These are phyloP conservation scores for Fistulinella staudtii DNA, from an alignment of 1,284 basidiomycete genomes.

Conservation along the genomic window DNA sequence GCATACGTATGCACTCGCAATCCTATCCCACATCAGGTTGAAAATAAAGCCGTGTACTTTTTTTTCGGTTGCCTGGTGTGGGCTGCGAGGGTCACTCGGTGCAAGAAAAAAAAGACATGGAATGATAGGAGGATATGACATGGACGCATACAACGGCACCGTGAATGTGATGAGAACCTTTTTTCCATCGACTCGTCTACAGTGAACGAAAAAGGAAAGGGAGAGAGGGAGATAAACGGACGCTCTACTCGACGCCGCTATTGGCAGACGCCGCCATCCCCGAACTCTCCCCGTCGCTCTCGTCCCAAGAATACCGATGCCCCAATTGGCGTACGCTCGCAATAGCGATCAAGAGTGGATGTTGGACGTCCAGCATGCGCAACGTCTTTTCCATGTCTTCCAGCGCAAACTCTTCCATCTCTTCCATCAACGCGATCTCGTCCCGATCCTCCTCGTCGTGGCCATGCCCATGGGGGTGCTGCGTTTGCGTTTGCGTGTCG, in stretches of 20 bases:
- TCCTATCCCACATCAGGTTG: constrained; percentile 1
- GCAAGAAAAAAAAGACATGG: no score
- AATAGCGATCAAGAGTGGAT: constrained; percentile 63
- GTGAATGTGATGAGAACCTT: no score
- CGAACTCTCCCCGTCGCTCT: constrained; percentile 42
- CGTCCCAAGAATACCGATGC: constrained; percentile 41
- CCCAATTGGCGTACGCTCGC: constrained; percentile 68
- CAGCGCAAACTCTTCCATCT: constrained; percentile 65
- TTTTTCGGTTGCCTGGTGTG: no score
- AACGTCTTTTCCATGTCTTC: constrained; percentile 72
- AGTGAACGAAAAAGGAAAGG: no score
- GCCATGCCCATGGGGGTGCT: no score
- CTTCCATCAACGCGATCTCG: constrained; percentile 42
- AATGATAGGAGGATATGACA: no score
- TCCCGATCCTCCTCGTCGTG: constrained; percentile 38
- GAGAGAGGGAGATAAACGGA: no score
- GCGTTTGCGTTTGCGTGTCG: no score
- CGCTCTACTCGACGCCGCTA: constrained; percentile 7
- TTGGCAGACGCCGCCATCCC: constrained; percentile 10
- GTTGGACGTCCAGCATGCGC: constrained; percentile 48
- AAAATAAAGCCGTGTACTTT: background rate
- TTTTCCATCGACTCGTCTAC: no score
- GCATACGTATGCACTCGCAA: background rate
- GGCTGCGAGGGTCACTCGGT: no score
- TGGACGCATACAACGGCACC: no score